These are phyloP conservation scores for Lachnellula arida DNA, from an alignment of 2,329 filamentous ascomycete species.

Conservation along the genomic window DNA sequence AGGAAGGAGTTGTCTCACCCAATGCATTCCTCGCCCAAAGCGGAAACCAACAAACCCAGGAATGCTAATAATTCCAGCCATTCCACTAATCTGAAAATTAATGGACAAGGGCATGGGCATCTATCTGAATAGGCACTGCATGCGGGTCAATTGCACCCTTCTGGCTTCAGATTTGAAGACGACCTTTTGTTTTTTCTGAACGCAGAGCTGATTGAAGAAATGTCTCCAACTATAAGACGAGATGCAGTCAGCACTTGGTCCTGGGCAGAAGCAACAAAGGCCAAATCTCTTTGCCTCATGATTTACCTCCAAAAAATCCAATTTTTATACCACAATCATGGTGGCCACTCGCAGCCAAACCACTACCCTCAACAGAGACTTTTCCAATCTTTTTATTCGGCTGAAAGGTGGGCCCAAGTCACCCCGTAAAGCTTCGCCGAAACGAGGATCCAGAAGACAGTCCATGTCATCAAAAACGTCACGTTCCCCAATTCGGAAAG, in stretches of 20 bases:
- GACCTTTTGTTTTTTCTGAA: slow-evolving; percentile 1
- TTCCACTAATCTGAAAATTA: not conserved
- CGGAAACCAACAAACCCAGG: slow-evolving; percentile 7
- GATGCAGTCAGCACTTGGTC: not conserved
- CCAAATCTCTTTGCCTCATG: not conserved
- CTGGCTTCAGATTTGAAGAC: not conserved
- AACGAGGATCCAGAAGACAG: not conserved
- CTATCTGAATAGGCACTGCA: too few species aligned
- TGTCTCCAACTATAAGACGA: not conserved
- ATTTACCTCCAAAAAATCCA: not conserved
- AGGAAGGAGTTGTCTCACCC: slow-evolving; percentile 1
- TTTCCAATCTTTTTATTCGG: not conserved
- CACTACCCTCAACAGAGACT: not conserved
- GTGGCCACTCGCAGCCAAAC: not conserved
- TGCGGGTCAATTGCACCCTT: not conserved
- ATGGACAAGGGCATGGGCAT: too few species aligned
- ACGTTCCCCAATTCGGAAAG: not conserved
- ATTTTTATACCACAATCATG: not conserved
- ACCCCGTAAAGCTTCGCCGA: not conserved
- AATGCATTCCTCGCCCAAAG: slow-evolving; percentile 5
- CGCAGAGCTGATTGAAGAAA: not conserved
- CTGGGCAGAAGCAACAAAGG: not conserved
- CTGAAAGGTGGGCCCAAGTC: not conserved
- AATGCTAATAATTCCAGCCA: slow-evolving; percentile 6
- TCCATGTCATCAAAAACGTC: not conserved